Percentiles rank a stretch among this genome's conserved stretches.
Evolutionary conservation across 768 basidiomycete genomes (phyloP).

Genomic region (Rossbeevera mucosa): DNA sequence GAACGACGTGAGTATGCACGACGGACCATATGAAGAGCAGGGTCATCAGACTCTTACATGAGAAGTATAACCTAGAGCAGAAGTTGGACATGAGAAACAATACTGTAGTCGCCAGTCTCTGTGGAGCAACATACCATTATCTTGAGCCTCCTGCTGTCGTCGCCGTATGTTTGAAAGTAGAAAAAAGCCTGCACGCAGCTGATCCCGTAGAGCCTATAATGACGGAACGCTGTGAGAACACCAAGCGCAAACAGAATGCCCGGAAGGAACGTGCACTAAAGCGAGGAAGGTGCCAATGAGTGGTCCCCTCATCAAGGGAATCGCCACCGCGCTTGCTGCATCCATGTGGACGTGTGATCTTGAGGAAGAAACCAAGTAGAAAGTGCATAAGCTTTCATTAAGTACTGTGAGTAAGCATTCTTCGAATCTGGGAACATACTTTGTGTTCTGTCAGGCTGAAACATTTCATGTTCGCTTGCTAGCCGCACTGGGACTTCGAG

Average conservation of each 20-base stretch:
- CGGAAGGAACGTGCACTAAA: constrained; percentile 1
- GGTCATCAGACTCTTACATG: constrained; percentile 7
- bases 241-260: background rate
- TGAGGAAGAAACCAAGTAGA: too few relatives aligned
- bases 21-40: too few relatives aligned
- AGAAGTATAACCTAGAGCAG: constrained; percentile 18
- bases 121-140: constrained; percentile 13
- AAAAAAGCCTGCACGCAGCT: constrained; percentile 27
- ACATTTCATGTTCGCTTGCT: too few relatives aligned
- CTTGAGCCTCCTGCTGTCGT: constrained; percentile 1
- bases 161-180: constrained; percentile 24
- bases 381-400: too few relatives aligned
- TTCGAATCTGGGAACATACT: too few relatives aligned
- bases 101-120: background rate
- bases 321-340: too few relatives aligned
- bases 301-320: too few relatives aligned
- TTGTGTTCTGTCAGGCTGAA: too few relatives aligned
- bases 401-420: too few relatives aligned
- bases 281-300: constrained; percentile 19
- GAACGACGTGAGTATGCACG: background rate
- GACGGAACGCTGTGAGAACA: background rate
- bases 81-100: background rate
- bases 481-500: too few relatives aligned
- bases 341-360: too few relatives aligned
- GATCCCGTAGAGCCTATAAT: constrained; percentile 24